Evolutionary conservation across 2,329 filamentous ascomycete genomes (phyloP).

Genomic region (Pyrenochaeta sp.): DNA sequence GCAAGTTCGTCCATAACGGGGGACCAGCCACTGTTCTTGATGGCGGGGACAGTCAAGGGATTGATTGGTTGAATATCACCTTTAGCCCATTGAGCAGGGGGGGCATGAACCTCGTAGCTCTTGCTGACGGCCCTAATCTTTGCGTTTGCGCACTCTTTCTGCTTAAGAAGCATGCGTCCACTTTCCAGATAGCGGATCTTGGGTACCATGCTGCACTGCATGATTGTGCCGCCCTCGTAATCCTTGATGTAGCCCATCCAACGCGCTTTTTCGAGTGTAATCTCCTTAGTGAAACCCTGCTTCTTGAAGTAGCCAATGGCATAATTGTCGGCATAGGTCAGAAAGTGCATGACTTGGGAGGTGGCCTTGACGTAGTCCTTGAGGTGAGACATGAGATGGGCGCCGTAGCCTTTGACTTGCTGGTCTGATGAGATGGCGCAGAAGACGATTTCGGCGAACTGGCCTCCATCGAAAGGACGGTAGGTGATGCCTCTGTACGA

Average conservation of each 20-base stretch:
- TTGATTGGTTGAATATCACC: constrained; percentile 73
- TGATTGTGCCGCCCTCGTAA: constrained; percentile 97
- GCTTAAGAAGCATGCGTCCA: constrained; percentile 93
- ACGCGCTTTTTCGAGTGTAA: constrained; percentile 84
- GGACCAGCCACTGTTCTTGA: constrained; percentile 91
- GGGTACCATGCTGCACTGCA: constrained; percentile 98
- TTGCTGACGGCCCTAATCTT: constrained; percentile 93
- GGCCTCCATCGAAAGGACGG: constrained; percentile 86
- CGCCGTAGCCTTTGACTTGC: constrained; percentile 97
- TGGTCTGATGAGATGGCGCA: constrained; percentile 97
- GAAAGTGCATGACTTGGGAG: constrained; percentile 96
- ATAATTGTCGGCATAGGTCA: constrained; percentile 98
- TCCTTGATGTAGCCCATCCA: constrained; percentile 99
- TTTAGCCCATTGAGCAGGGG: constrained; percentile 85
- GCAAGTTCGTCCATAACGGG: constrained; percentile 97
- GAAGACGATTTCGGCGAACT: constrained; percentile 98
- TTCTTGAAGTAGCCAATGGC: constrained; percentile 99
- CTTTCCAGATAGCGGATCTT: constrained; percentile 92
- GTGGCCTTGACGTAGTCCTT: constrained; percentile 99
- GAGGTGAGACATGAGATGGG: constrained; percentile 95
- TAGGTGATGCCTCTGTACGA: constrained; percentile 85
- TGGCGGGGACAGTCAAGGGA: constrained; percentile 84
- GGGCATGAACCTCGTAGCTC: constrained; percentile 84
- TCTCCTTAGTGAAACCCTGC: constrained; percentile 98
- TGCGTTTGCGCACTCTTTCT: constrained; percentile 92